Percentiles rank a stretch among this genome's conserved stretches.
Evolutionary conservation across 306 rosid genomes (phyloP).

Genomic region (Heteromeles arbutifolia): DNA sequence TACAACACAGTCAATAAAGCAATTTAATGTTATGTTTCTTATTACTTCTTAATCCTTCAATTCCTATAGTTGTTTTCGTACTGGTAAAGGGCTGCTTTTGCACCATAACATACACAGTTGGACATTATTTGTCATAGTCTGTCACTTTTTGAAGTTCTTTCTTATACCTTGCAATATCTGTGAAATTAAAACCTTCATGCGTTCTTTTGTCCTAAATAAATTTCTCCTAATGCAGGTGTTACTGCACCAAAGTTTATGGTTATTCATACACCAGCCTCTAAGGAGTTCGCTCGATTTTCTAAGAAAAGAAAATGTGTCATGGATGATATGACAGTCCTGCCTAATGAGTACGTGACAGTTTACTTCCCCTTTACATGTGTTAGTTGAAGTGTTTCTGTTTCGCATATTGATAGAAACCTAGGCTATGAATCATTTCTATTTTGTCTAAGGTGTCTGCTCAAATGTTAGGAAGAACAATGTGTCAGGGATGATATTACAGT

Average conservation of each 20-base stretch:
- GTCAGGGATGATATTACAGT: too few relatives aligned
- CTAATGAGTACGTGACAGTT: conserved; percentile 47
- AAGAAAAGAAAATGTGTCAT: conserved; percentile 55
- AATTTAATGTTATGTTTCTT: conserved; percentile 8
- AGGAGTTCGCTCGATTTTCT: conserved; percentile 29
- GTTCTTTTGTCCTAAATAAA: background rate
- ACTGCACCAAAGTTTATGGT: conserved; percentile 29
- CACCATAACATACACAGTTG: background rate
- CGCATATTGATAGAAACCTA: background rate
- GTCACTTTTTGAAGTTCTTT: background rate
- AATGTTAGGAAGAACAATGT: too few relatives aligned
- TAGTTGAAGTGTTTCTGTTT: background rate
- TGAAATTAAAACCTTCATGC: background rate
- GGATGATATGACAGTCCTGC: conserved; percentile 42
- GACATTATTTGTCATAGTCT: background rate
- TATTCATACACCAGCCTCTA: conserved; percentile 52
- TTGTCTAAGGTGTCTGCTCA: too few relatives aligned
- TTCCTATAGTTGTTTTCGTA: background rate
- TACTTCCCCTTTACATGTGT: background rate
- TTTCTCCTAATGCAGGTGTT: conserved; percentile 38
- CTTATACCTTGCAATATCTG: conserved; percentile 2
- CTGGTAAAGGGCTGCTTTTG: background rate
- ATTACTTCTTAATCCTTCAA: background rate
- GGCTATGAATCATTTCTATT: background rate
- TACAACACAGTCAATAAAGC: conserved; percentile 22